phyloP scores from a whole-genome alignment of 768 basidiomycete genomes.

The Albatrellus ellisii region DNA sequence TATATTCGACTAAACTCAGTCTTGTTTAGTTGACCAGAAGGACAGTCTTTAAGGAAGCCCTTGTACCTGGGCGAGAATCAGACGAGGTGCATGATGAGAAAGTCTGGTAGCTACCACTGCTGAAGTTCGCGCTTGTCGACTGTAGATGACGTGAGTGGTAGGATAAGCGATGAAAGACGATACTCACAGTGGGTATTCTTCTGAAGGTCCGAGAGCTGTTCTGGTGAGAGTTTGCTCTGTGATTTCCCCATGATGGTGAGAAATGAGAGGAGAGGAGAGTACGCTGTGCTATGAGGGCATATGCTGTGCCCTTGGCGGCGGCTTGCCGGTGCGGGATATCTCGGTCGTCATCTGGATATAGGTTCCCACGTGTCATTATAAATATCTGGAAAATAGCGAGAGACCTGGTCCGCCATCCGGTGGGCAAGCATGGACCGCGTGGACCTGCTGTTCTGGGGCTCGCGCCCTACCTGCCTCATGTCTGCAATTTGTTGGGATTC shows the following conservation, averaged over 20 bases:
- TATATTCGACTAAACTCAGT: conserved; percentile 94
- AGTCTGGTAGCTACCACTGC: conserved; percentile 54
- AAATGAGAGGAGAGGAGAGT: background rate
- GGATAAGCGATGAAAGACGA: conserved; percentile 3
- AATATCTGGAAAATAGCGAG: too few species aligned
- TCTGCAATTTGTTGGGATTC: conserved; percentile 1
- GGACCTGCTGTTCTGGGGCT: too few species aligned
- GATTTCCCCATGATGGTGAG: conserved; percentile 80
- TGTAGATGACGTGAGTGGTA: conserved; percentile 22
- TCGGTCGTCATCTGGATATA: background rate
- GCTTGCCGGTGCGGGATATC: too few species aligned
- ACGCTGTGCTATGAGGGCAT: background rate
- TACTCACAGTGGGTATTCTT: conserved; percentile 92
- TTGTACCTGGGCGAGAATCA: conserved; percentile 63
- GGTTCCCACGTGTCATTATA: background rate
- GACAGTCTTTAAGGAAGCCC: conserved; percentile 98
- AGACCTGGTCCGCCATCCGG: too few species aligned
- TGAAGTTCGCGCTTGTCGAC: conserved; percentile 96
- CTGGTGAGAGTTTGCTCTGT: conserved; percentile 87
- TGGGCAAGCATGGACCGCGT: too few species aligned
- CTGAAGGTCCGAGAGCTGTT: conserved; percentile 90
- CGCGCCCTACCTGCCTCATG: conserved; percentile 6
- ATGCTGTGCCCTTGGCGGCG: too few species aligned
- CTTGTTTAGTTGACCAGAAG: conserved; percentile 93
- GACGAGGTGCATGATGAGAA: conserved; percentile 7